Base-by-base conservation (phyloP, 2,329 filamentous ascomycete species). In the Neopestalotiopsis rosae region DNA sequence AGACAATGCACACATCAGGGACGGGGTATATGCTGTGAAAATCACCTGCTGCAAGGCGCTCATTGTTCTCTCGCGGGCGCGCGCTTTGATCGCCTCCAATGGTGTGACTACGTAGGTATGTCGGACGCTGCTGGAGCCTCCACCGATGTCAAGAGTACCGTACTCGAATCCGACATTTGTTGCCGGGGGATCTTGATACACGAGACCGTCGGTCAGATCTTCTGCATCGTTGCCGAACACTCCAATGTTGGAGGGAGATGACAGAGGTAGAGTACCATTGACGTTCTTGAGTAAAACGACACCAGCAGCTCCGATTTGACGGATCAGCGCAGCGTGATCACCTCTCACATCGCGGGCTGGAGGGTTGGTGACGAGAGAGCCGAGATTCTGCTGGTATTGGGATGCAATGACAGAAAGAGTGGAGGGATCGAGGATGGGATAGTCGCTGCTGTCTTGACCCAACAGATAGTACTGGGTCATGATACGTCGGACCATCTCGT, bases 301-400 rank as follows among this genome's bases (percentile, higher is more conserved):
- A 17, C 93, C 94, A 79, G 92, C 92, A 65, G 92, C 91, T 14
- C 89, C 94, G 66, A 93, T 87, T 73, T 93, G 88, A 45, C 94
- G 91, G 71, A 97, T 95, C 66, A 94, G 82, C 28, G 81, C 77
- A 58, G 84, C 90, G 77, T 98, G 94, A 68, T 95, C 86, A 57
- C 81, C 87, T 66, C 91, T 93, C 17, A 97, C 95, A 76, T 97
- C 91, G 34, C 30, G 57, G 3, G 24, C 30, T 32, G 57, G 24
- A 52, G 57, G 30, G 24, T 59, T 59, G 24, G 28, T 59, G 24
- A n/a, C 57, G 57, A 59, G 7, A 20, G 30, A 30, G 14, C 57
- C 57, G 57, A 32, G 24, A 17, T 59, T 24, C 17, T 59, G 24
- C 24, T 59, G 57, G 30, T 17, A n/a, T 24, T 32, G 57, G 1